phyloP scores from a whole-genome alignment of 805 yeast species.

The Grigorovia humatica region DNA sequence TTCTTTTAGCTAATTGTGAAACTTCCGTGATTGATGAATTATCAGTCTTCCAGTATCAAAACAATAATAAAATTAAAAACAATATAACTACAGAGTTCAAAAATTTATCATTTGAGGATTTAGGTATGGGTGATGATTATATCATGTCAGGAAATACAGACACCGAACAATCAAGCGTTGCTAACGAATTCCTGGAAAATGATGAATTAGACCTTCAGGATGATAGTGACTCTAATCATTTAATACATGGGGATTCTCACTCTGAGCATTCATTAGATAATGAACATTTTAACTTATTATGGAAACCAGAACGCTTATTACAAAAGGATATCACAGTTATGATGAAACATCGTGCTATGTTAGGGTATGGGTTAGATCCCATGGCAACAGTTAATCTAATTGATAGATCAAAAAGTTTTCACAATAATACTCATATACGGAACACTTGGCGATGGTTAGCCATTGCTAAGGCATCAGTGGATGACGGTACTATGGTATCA shows the following conservation, averaged over 20 bases:
- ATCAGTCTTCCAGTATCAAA: slow-evolving; percentile 13
- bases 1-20: slow-evolving; percentile 41
- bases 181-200: slow-evolving; percentile 2
- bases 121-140: slow-evolving; percentile 22
- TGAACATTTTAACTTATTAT: slow-evolving; percentile 21
- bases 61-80: slow-evolving; percentile 11
- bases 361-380: slow-evolving; percentile 66
- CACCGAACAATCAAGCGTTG: slow-evolving; percentile 12
- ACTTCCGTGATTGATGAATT: slow-evolving; percentile 22
- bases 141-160: slow-evolving; percentile 3
- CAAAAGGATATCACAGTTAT: slow-evolving; percentile 64
- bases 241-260: slow-evolving; percentile 8
- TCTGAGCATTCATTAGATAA: slow-evolving; percentile 9
- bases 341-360: slow-evolving; percentile 59
- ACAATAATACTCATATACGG: slow-evolving; percentile 45
- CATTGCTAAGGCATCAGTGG: slow-evolving; percentile 54
- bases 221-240: slow-evolving; percentile 6
- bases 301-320: slow-evolving; percentile 37
- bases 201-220: slow-evolving; percentile 8
- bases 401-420: slow-evolving; percentile 41
- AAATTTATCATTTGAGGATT: slow-evolving; percentile 25
- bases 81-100: slow-evolving; percentile 15
- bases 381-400: slow-evolving; percentile 50
- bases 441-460: slow-evolving; percentile 91
- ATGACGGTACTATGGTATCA: slow-evolving; percentile 55